phyloP scores from a whole-genome alignment of 768 basidiomycete species.

The Boletus vermiculosoides region DNA sequence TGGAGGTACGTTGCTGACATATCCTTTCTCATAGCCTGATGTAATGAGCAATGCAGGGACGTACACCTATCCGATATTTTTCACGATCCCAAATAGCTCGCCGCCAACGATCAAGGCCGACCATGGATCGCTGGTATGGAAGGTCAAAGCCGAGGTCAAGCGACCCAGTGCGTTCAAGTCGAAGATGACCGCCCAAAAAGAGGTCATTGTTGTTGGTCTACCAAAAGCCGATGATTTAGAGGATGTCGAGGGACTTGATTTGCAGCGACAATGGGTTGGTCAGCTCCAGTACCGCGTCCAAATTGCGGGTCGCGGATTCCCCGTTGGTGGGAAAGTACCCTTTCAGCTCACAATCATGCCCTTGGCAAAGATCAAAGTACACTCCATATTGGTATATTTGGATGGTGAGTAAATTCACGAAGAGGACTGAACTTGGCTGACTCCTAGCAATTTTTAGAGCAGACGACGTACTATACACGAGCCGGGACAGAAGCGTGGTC shows the following conservation, averaged over 20 bases:
- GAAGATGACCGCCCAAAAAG: conserved; percentile 66
- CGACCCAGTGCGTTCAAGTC: conserved; percentile 77
- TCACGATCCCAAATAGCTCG: conserved; percentile 74
- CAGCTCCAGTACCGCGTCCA: conserved; percentile 81
- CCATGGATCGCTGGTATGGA: conserved; percentile 77
- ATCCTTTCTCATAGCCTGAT: conserved; percentile 23
- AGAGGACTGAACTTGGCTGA: neutral
- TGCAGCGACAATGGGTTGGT: conserved; percentile 89
- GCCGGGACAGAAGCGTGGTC: conserved; percentile 66
- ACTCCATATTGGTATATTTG: conserved; percentile 66
- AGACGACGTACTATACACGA: conserved; percentile 75
- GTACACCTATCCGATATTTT: conserved; percentile 93
- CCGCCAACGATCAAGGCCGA: conserved; percentile 77
- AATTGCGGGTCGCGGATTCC: conserved; percentile 71
- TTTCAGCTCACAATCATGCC: conserved; percentile 82
- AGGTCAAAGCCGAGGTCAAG: conserved; percentile 76
- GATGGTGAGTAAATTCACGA: conserved; percentile 63
- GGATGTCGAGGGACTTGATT: conserved; percentile 73
- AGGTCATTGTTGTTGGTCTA: conserved; percentile 71
- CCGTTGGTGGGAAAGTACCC: conserved; percentile 80
- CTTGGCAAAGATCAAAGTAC: conserved; percentile 76
- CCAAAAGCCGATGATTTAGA: conserved; percentile 53
- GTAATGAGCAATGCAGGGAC: conserved; percentile 67
- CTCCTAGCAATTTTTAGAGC: conserved; percentile 48
- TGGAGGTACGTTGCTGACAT: conserved; percentile 53